Evolutionary conservation across 1,284 basidiomycete genomes (phyloP), one percentile per base, ranked within the genome.

Genomic region (Cutaneotrichosporon spelunceum): DNA sequence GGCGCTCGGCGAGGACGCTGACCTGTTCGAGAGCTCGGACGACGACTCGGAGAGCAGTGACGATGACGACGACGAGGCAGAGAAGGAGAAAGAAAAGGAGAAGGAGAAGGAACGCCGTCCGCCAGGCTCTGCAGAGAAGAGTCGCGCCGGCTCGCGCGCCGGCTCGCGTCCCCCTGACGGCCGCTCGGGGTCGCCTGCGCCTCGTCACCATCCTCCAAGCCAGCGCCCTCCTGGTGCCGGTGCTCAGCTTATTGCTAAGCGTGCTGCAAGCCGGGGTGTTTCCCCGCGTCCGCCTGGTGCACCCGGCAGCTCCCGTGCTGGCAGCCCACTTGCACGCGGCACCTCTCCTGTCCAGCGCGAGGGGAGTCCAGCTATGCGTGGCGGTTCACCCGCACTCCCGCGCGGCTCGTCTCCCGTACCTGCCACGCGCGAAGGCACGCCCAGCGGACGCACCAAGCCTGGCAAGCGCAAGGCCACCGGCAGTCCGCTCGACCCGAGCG

Each of bases 141-240:
- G 48, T 16, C 61, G 65, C 10, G 39, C 42, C 7, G 59, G 33
- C 6, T 64, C 63, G 3, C 58, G 58, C 19, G 52, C 59, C 5
- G 57, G 64, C 23, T 59, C 61, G 23, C 53, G 59, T 29, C 24
- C 47, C 7, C 53, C 56, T 5, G 47, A 63, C 62, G 70, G 72
- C 11, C 67, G 72, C 49, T 62, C 71, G 5, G 60, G 60, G 7
- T 74, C 73, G 10, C 67, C 71, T 8, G 30, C 61, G 8, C 59
- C 65, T 33, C 61, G 65, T 42, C 26, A 34, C 23, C 64, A 53
- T n/a, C 34, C 63, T 19, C 71, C 54, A 8, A 54, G 61, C 29
- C 71, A 72, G 14, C 70, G 69, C 7, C 73, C 72, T 9, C 30
- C 30, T 4, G 72, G 74, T 8, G 70, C 74, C 3, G 76, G 74